phyloP scores from a whole-genome alignment of 805 yeast species.

The Nakazawaea sp. region DNA sequence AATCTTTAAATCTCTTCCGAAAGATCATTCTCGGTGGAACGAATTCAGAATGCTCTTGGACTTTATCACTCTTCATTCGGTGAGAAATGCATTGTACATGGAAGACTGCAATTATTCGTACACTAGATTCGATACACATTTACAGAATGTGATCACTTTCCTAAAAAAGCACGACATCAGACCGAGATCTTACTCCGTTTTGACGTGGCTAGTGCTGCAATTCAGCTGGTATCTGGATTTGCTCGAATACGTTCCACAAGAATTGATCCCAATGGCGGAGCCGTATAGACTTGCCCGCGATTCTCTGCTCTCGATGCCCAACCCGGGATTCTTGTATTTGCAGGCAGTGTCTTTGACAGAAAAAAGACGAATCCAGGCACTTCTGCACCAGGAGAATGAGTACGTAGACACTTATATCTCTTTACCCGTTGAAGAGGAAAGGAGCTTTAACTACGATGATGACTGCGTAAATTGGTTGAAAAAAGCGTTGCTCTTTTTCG shows the following conservation, averaged over 20 bases:
- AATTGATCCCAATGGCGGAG: constrained; percentile 29
- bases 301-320: constrained; percentile 28
- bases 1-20: constrained; percentile 23
- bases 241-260: constrained; percentile 38
- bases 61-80: constrained; percentile 53
- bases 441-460: constrained; percentile 14
- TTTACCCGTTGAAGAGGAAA: constrained; percentile 18
- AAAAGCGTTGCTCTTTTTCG: constrained; percentile 29
- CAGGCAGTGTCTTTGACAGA: constrained; percentile 28
- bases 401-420: constrained; percentile 21
- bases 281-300: constrained; percentile 25
- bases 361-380: constrained; percentile 17
- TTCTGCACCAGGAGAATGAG: background rate
- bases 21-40: constrained; percentile 27
- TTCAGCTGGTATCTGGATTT: constrained; percentile 60
- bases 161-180: constrained; percentile 22
- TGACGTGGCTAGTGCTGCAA: constrained; percentile 58
- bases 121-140: constrained; percentile 58
- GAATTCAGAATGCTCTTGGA: constrained; percentile 50
- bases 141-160: constrained; percentile 39
- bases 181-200: constrained; percentile 21
- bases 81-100: constrained; percentile 49
- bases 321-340: constrained; percentile 34
- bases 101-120: constrained; percentile 55
- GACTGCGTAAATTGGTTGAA: constrained; percentile 24